These are phyloP conservation scores for Apiotrichum porosum DNA, from an alignment of 1,284 basidiomycete genomes.

Conservation along the genomic window DNA sequence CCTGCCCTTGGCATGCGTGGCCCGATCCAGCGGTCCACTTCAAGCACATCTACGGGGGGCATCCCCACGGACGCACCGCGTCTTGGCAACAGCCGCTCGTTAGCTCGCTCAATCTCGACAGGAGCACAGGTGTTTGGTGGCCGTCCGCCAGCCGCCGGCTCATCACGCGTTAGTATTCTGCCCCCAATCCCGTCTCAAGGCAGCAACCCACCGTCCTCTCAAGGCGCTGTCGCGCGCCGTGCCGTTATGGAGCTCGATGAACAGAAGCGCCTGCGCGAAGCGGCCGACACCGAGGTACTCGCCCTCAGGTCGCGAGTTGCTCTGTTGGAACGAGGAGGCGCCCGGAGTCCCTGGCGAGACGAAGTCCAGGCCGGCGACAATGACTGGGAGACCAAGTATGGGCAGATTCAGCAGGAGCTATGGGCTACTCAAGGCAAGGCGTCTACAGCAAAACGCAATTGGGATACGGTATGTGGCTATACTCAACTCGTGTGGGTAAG, in stretches of 20 bases:
- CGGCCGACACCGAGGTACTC: conserved; percentile 7
- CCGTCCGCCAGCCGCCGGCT: conserved; percentile 5
- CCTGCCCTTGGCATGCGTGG: neutral
- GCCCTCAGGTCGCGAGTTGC: conserved; percentile 4
- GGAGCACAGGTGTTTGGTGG: conserved; percentile 26
- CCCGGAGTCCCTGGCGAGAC: neutral
- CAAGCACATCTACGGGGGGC: neutral
- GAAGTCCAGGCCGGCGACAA: neutral
- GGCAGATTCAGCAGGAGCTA: conserved; percentile 25
- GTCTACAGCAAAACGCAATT: conserved; percentile 26
- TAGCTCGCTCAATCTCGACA: conserved; percentile 34
- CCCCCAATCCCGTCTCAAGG: conserved; percentile 33
- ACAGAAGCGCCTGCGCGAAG: conserved; percentile 25
- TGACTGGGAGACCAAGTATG: conserved; percentile 7
- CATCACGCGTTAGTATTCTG: conserved; percentile 10
- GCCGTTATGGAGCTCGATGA: conserved; percentile 33
- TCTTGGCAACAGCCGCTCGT: neutral
- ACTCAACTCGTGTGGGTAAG: no score
- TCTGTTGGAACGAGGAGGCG: conserved; percentile 1
- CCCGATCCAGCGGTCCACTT: conserved; percentile 14
- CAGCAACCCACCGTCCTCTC: conserved; percentile 22
- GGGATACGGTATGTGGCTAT: conserved; percentile 28
- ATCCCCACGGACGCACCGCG: neutral
- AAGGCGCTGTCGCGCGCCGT: conserved; percentile 29
- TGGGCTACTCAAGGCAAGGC: conserved; percentile 37